Conservation (phyloP, 1,139 yeast genomes). For the Candida sp. region DNA sequence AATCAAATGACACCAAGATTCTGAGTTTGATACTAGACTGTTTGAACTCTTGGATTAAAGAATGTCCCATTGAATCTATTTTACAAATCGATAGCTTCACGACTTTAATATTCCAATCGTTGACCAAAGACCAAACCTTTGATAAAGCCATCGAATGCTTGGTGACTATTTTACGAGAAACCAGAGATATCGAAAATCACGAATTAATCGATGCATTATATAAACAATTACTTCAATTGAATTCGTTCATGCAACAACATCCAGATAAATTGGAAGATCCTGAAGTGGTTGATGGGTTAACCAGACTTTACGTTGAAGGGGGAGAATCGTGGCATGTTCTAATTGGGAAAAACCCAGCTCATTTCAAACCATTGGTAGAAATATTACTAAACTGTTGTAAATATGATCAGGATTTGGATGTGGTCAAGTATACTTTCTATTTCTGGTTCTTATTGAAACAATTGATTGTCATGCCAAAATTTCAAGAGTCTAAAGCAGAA, state of each 20-base stretch:
- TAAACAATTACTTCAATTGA: conserved; percentile 61
- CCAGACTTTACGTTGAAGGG: conserved; percentile 84
- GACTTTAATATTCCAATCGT: conserved; percentile 64
- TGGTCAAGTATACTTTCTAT: conserved; percentile 85
- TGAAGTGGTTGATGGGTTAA: conserved; percentile 68
- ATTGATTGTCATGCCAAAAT: conserved; percentile 61
- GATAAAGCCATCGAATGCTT: conserved; percentile 89
- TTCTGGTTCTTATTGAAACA: conserved; percentile 89
- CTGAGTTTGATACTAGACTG: conserved; percentile 61
- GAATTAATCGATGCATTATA: conserved; percentile 66
- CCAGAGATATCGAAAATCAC: conserved; percentile 66
- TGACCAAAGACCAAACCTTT: conserved; percentile 63
- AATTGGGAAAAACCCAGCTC: conserved; percentile 69
- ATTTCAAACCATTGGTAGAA: conserved; percentile 74
- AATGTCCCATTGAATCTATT: conserved; percentile 69
- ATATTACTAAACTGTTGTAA: conserved; percentile 61
- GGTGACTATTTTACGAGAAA: conserved; percentile 74
- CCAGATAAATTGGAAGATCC: conserved; percentile 53
- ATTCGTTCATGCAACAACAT: conserved; percentile 39
- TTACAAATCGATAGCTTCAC: conserved; percentile 62
- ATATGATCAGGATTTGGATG: conserved; percentile 77
- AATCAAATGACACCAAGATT: conserved; percentile 9
- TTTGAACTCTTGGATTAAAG: conserved; percentile 86
- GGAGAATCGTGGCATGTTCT: conserved; percentile 96
- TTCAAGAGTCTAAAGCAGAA: conserved; percentile 53